phyloP scores from a whole-genome alignment of 352 stramenopile species.

The Phytophthora crassamura region DNA sequence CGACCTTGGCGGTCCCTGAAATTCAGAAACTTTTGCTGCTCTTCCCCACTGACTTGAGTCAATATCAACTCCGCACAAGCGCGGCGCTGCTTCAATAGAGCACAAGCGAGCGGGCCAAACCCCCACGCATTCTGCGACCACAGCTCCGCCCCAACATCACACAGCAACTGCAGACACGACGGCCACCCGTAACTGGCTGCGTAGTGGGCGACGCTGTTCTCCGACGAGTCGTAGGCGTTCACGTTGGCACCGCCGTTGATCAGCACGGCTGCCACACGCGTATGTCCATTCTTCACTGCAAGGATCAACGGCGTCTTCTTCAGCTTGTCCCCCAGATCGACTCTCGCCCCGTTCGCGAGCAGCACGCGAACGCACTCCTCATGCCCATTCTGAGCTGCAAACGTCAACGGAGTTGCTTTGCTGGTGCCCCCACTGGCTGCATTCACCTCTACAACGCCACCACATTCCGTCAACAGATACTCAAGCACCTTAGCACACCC shows the following conservation, averaged over 20 bases:
- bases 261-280: slow-evolving; percentile 51
- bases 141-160: slow-evolving; percentile 61
- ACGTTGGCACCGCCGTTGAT: slow-evolving; percentile 79
- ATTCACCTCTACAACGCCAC: slow-evolving; percentile 60
- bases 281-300: slow-evolving; percentile 81
- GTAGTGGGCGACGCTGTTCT: slow-evolving; percentile 83
- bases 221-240: slow-evolving; percentile 77
- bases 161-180: slow-evolving; percentile 67
- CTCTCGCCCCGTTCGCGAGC: slow-evolving; percentile 57
- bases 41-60: slow-evolving; percentile 48
- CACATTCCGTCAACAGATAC: slow-evolving; percentile 49
- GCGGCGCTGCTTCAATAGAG: slow-evolving; percentile 68
- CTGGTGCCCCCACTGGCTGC: slow-evolving; percentile 37
- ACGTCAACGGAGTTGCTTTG: slow-evolving; percentile 67
- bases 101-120: slow-evolving; percentile 74
- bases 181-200: slow-evolving; percentile 80
- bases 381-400: slow-evolving; percentile 66
- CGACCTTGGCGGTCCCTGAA: slow-evolving; percentile 77
- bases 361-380: slow-evolving; percentile 62
- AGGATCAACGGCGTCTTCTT: slow-evolving; percentile 83
- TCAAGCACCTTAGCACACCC: slow-evolving; percentile 53
- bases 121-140: slow-evolving; percentile 81
- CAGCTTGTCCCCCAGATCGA: slow-evolving; percentile 74
- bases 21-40: slow-evolving; percentile 65
- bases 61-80: slow-evolving; percentile 71